Conservation (phyloP, 805 yeast species). For the Myxozyma monticola region DNA sequence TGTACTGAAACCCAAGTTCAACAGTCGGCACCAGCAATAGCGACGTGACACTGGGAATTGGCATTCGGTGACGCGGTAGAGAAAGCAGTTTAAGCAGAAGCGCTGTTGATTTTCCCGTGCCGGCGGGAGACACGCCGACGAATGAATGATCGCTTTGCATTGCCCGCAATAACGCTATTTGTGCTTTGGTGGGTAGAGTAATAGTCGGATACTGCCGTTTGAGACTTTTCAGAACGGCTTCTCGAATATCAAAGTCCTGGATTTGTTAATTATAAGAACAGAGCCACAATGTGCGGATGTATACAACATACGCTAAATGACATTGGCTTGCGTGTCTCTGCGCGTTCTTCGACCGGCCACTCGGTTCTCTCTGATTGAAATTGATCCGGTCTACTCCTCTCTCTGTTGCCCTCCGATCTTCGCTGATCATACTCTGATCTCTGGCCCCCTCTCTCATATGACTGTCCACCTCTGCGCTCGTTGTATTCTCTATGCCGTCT, state of each 20-base stretch:
- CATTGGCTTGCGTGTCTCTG: too few species aligned
- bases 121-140: slow-evolving; percentile 36
- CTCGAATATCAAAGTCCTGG: slow-evolving; percentile 16
- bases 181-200: slow-evolving; percentile 15
- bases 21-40: slow-evolving; percentile 41
- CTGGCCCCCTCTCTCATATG: too few species aligned
- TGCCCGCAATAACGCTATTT: slow-evolving; percentile 14
- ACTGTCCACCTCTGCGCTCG: too few species aligned
- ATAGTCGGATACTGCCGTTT: slow-evolving; percentile 5
- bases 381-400: too few species aligned
- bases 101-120: slow-evolving; percentile 42
- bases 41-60: slow-evolving; percentile 29
- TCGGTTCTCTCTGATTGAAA: too few species aligned
- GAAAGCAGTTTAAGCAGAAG: slow-evolving; percentile 35
- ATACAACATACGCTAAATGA: too few species aligned
- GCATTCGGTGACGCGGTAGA: slow-evolving; percentile 12
- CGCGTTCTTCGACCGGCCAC: too few species aligned
- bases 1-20: slow-evolving; percentile 40
- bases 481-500: too few species aligned
- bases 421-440: too few species aligned
- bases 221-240: slow-evolving; percentile 13
- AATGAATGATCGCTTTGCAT: slow-evolving; percentile 30
- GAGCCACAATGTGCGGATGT: too few species aligned
- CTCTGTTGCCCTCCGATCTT: too few species aligned
- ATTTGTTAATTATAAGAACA: too few species aligned